phyloP scores from a whole-genome alignment of 306 rosid species.

The Trichosanthes cucumerina region DNA sequence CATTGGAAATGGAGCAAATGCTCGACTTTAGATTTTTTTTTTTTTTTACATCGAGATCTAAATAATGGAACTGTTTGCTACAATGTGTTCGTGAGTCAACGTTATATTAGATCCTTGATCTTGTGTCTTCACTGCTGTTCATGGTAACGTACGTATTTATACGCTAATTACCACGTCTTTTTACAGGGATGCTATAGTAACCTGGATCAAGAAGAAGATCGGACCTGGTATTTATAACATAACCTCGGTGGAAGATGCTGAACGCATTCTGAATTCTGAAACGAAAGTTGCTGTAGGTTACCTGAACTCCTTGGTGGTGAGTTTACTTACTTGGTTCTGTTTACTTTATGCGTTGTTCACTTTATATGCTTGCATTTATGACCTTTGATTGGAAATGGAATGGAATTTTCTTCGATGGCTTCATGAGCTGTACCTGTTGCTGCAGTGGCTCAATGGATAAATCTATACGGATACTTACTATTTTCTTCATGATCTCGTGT shows the following conservation, averaged over 20 bases:
- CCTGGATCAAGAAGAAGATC: conserved; percentile 91
- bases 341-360: background rate
- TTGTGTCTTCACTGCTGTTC: background rate
- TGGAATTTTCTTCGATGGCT: background rate
- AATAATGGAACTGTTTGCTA: background rate
- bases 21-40: background rate
- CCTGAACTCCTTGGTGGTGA: conserved; percentile 85
- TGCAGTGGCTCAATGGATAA: background rate
- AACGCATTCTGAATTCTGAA: conserved; percentile 53
- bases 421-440: background rate
- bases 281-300: conserved; percentile 72
- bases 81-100: background rate
- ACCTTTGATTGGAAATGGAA: background rate
- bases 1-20: background rate
- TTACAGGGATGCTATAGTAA: conserved; percentile 67
- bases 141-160: too few species aligned
- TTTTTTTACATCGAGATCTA: background rate
- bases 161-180: background rate
- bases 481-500: conserved; percentile 9
- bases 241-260: conserved; percentile 73
- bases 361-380: background rate
- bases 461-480: background rate
- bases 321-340: conserved; percentile 11
- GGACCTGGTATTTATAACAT: conserved; percentile 82
- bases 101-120: background rate